These are phyloP conservation scores for Magnaporthales sp. DNA, from an alignment of 2,329 filamentous ascomycete genomes.

Conservation along the genomic window DNA sequence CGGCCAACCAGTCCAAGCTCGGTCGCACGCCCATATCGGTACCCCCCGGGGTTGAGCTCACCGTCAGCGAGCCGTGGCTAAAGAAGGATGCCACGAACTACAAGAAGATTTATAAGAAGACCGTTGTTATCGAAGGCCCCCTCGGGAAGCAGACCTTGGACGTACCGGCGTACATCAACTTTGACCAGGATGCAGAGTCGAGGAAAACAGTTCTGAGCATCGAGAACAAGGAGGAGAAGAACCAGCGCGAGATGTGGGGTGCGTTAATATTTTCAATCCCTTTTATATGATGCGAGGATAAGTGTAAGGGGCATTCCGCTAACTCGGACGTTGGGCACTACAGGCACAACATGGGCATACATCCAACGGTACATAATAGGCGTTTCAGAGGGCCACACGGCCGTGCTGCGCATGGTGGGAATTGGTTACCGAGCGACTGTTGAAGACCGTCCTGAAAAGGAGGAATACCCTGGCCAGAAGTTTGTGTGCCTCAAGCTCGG, in stretches of 20 bases:
- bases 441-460: constrained; percentile 65
- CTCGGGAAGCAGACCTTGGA: constrained; percentile 69
- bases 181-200: constrained; percentile 57
- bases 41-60: constrained; percentile 74
- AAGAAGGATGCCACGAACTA: constrained; percentile 49
- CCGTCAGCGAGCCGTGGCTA: constrained; percentile 52
- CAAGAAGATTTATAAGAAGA: constrained; percentile 53
- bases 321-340: not conserved
- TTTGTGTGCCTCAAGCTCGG: constrained; percentile 93
- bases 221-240: constrained; percentile 55
- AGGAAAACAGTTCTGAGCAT: constrained; percentile 62
- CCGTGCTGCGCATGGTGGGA: constrained; percentile 84
- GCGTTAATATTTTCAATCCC: constrained; percentile 8
- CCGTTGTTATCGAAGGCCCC: constrained; percentile 71
- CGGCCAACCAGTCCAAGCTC: constrained; percentile 67
- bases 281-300: not conserved
- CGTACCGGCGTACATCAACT: constrained; percentile 69
- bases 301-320: not conserved
- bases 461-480: constrained; percentile 71
- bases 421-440: constrained; percentile 91
- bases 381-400: constrained; percentile 92
- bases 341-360: constrained; percentile 84
- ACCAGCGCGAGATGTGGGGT: constrained; percentile 98
- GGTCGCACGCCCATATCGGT: constrained; percentile 73
- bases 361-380: constrained; percentile 86